phyloP scores from a whole-genome alignment of 75 land plant genomes.

The Cunninghamia lanceolata region DNA sequence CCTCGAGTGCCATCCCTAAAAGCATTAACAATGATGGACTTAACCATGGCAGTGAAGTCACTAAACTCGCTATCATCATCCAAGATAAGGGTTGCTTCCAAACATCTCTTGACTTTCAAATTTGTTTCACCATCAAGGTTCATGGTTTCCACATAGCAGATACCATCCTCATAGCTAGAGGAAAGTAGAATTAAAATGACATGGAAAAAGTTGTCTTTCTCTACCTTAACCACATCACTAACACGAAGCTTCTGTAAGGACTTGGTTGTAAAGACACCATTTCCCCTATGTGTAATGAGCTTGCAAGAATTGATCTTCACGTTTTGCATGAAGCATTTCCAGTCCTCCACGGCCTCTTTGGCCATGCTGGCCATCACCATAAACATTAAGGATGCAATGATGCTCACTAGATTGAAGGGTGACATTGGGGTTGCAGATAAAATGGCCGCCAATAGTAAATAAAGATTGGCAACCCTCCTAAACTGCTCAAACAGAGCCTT shows the following conservation, averaged over 20 bases:
- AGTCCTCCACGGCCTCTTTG: conserved; percentile 89
- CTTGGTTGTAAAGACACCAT: conserved; percentile 47
- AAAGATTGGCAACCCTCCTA: conserved; percentile 83
- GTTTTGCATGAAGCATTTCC: conserved; percentile 77
- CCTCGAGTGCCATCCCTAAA: conserved; percentile 42
- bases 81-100: conserved; percentile 57
- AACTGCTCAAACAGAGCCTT: conserved; percentile 94
- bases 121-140: conserved; percentile 95
- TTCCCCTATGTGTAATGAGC: conserved; percentile 45
- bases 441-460: conserved; percentile 71
- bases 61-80: conserved; percentile 53
- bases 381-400: conserved; percentile 77
- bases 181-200: conserved; percentile 74
- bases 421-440: conserved; percentile 53
- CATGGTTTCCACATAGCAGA: conserved; percentile 94
- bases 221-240: conserved; percentile 79
- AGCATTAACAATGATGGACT: too few relatives aligned
- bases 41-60: conserved; percentile 43
- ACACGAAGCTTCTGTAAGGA: conserved; percentile 65
- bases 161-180: conserved; percentile 76
- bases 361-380: conserved; percentile 86
- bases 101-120: conserved; percentile 66
- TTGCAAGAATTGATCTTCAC: conserved; percentile 60
- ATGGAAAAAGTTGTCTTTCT: conserved; percentile 74
- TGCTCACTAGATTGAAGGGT: conserved; percentile 55